Evolutionary conservation across 2,329 filamentous ascomycete species (phyloP).

Genomic region (Coniochaeta pulveracea): DNA sequence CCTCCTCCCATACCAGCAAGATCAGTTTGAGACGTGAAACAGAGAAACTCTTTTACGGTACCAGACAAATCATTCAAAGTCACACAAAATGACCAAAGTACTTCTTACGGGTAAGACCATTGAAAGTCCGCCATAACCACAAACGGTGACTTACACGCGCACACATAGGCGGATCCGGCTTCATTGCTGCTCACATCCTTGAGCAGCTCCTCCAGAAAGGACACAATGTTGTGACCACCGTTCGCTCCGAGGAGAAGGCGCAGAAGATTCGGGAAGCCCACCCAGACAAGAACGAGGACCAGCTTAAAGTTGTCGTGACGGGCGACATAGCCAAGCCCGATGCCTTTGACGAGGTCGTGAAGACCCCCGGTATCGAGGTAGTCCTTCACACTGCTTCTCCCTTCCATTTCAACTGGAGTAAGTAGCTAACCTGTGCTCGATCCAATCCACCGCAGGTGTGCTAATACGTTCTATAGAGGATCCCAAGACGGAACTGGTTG

Average conservation of each 20-base stretch:
- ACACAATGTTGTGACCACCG: slow-evolving; percentile 43
- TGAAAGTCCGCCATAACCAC: background rate
- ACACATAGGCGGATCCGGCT: slow-evolving; percentile 34
- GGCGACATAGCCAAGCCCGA: slow-evolving; percentile 63
- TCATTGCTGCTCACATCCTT: slow-evolving; percentile 43
- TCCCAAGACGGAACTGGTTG: slow-evolving; percentile 39
- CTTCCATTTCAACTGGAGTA: slow-evolving; percentile 40
- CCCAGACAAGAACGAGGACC: slow-evolving; percentile 25
- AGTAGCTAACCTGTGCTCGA: slow-evolving; percentile 5
- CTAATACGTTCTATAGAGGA: slow-evolving; percentile 21
- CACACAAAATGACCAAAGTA: slow-evolving; percentile 31
- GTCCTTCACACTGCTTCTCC: slow-evolving; percentile 52
- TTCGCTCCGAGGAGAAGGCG: slow-evolving; percentile 42
- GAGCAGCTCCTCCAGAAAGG: slow-evolving; percentile 39
- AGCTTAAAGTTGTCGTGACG: slow-evolving; percentile 48
- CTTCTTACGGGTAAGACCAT: slow-evolving; percentile 29
- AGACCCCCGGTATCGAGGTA: slow-evolving; percentile 36
- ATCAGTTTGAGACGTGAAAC: no score
- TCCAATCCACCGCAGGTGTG: background rate
- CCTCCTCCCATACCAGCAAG: no score
- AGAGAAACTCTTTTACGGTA: no score
- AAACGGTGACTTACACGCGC: slow-evolving; percentile 5
- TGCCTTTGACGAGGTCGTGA: slow-evolving; percentile 59
- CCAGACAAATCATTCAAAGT: no score
- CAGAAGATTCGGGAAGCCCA: slow-evolving; percentile 37